Base-by-base conservation (phyloP, 106 monocot species). In the Dendrobium officinale region DNA sequence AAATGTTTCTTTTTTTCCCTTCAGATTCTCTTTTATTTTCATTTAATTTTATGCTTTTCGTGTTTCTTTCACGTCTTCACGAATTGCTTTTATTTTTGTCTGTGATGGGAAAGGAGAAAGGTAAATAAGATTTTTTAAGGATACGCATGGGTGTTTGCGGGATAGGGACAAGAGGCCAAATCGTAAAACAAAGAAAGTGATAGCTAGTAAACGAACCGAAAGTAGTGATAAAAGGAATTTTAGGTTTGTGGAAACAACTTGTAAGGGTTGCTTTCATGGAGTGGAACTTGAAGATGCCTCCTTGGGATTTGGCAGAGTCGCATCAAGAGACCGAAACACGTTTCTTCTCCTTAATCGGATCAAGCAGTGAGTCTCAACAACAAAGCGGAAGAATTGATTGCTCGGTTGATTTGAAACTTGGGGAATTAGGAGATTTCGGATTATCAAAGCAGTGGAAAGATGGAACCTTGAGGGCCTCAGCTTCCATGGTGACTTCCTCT, bases 211-310 rank as follows among this genome's bases (percentile, higher is more conserved):
- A 67, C 29, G 55, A 64, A 41, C 6, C 42, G 48, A 64, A 29
- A 73, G 10, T 9, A 58, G n/a, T 26, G 67, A 37, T 13, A 49
- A 8, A 49, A 8, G 41, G 79, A 79, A 29, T 15, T 20, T n/a
- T 54, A 84, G 40, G n/a, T 43, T 43, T 54, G 48, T 77, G 68
- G 26, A 37, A 73, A 73, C 4, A 41, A 73, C 31, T 72, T 82
- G 51, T 51, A 51, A 51, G 51, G 51, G 61, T 61, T 61, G 19
- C 61, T 61, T 61, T 79, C 26, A 91, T 93, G 91, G 89, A 93
- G 4, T 91, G 93, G 93, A 90, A 93, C 77, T 78, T 89, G 79
- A 93, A 89, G 84, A 77, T 88, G 42, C 82, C 86, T 29, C 72
- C 79, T 73, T 91, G 86, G 89, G 91, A 87, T 58, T 79, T 89